A percentile compares a stretch with the other conserved stretches of the same genome.
These are phyloP conservation scores for Scutellaria galericulata DNA, from an alignment of 257 asterid species.

Conservation along the genomic window DNA sequence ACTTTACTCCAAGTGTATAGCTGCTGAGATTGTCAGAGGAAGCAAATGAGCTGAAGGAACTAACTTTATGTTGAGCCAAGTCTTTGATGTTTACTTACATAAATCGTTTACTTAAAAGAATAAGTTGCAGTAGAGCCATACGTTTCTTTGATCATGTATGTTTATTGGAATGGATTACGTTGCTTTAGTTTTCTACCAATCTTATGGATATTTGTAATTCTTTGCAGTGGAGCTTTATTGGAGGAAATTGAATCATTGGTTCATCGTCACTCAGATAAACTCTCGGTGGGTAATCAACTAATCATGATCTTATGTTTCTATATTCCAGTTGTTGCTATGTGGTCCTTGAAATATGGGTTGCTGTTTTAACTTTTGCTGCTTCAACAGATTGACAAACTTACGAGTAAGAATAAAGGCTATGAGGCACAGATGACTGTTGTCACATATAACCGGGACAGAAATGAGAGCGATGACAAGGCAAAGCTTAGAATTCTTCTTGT, in stretches of 20 bases:
- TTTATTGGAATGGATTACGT: not conserved
- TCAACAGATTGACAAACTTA: conserved; percentile 68
- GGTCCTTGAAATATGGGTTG: conserved; percentile 5
- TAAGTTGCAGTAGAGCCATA: not conserved
- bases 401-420: conserved; percentile 79
- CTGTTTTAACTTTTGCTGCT: conserved; percentile 23
- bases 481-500: conserved; percentile 89
- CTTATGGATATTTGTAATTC: conserved; percentile 27
- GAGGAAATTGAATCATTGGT: conserved; percentile 89
- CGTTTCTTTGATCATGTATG: conserved; percentile 1
- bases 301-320: conserved; percentile 29
- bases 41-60: conserved; percentile 7
- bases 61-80: not conserved
- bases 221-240: conserved; percentile 75
- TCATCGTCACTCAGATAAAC: conserved; percentile 89
- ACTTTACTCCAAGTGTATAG: not conserved
- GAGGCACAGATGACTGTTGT: conserved; percentile 72
- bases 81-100: conserved; percentile 15
- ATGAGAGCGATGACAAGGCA: conserved; percentile 67
- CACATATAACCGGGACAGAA: conserved; percentile 70
- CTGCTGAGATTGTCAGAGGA: conserved; percentile 11
- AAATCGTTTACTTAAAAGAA: not conserved
- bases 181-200: not conserved
- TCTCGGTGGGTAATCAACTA: conserved; percentile 66
- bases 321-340: not conserved